A percentile compares a stretch with the other conserved stretches of the same genome.
Evolutionary conservation across 169 alveolate species (phyloP).

Genomic region (Eimeria tenella): DNA sequence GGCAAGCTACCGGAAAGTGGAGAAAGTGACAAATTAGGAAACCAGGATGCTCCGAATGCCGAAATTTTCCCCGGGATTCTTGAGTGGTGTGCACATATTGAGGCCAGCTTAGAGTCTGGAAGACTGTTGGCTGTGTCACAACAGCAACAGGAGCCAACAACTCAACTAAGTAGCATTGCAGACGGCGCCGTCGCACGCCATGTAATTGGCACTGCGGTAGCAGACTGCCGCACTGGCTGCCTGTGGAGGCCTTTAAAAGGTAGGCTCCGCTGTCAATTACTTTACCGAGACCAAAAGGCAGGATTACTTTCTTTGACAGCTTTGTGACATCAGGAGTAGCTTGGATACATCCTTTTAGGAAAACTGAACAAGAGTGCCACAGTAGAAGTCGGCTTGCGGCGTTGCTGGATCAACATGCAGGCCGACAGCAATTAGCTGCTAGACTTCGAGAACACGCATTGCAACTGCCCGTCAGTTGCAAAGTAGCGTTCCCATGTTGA

Average conservation of each 20-base stretch:
- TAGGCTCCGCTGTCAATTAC: not conserved
- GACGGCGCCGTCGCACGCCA: constrained; percentile 69
- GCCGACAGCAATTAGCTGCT: too few relatives aligned
- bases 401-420: too few relatives aligned
- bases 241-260: constrained; percentile 77
- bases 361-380: too few relatives aligned
- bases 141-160: not conserved
- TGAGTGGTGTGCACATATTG: not conserved
- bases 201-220: constrained; percentile 72
- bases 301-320: not conserved
- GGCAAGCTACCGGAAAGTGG: too few relatives aligned
- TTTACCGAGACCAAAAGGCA: not conserved
- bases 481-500: too few relatives aligned
- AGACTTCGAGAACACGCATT: too few relatives aligned
- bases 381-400: too few relatives aligned
- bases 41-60: not conserved
- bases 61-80: constrained; percentile 12
- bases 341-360: too few relatives aligned
- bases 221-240: constrained; percentile 72
- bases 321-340: too few relatives aligned
- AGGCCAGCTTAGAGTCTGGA: constrained; percentile 20
- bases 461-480: too few relatives aligned
- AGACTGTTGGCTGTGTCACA: constrained; percentile 3
- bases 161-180: not conserved
- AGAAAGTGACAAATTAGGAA: not conserved